Evolutionary conservation across 768 basidiomycete genomes (phyloP).

Genomic region (Lentinus tigrinus): DNA sequence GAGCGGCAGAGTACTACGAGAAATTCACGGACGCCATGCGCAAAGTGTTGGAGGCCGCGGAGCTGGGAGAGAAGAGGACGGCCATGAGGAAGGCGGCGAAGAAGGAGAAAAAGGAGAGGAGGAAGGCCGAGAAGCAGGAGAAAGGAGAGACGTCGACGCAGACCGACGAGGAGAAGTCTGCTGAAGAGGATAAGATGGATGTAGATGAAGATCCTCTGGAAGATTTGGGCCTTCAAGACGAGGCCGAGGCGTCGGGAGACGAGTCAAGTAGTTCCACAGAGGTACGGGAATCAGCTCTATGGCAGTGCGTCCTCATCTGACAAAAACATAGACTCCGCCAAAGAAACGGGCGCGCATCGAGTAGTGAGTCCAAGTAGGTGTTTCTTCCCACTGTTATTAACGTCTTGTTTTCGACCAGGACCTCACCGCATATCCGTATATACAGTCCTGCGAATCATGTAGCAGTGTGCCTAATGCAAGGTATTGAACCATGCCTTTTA

Average conservation of each 20-base stretch:
- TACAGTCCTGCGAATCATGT: too few species aligned
- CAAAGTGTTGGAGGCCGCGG: background rate
- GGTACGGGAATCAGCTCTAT: background rate
- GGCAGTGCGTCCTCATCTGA: background rate
- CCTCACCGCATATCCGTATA: too few species aligned
- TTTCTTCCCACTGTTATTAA: too few species aligned
- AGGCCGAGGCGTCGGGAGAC: background rate
- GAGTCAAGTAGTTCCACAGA: background rate
- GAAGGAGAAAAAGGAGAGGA: background rate
- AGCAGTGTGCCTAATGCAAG: too few species aligned
- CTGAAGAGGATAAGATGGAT: background rate
- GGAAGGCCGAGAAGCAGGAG: background rate
- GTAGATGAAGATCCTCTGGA: background rate
- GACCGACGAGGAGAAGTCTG: too few species aligned
- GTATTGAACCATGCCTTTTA: too few species aligned
- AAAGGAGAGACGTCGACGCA: background rate
- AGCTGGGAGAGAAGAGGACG: background rate
- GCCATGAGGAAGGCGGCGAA: background rate
- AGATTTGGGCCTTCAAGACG: background rate
- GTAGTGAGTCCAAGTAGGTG: too few species aligned
- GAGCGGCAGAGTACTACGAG: slow-evolving; percentile 4
- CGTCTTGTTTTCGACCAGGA: too few species aligned
- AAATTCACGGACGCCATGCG: background rate
- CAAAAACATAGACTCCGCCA: background rate
- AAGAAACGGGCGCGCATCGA: background rate